Percentiles rank a stretch among this genome's conserved stretches.
phyloP scores from a whole-genome alignment of 441 rosid species.

The Gossypium schwendimanii region DNA sequence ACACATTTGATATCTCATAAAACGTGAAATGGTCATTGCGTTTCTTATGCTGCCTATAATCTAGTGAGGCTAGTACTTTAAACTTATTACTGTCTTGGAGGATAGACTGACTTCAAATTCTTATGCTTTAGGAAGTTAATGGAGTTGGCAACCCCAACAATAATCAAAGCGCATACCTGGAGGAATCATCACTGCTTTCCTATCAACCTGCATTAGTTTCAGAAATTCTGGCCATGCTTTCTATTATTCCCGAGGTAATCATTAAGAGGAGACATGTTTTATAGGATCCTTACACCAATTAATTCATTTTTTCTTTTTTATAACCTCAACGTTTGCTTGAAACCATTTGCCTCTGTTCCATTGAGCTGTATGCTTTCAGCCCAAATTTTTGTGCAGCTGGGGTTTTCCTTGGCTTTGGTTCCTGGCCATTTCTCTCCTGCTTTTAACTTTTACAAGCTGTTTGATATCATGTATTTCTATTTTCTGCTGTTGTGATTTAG shows the following conservation, averaged over 20 bases:
- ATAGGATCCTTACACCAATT: not conserved
- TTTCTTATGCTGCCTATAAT: not conserved
- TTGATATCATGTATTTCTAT: not conserved
- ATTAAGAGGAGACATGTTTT: not conserved
- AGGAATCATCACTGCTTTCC: conserved; percentile 34
- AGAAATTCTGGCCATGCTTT: conserved; percentile 61
- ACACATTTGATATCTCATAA: not conserved
- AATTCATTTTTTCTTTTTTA: not conserved
- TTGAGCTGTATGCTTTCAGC: not conserved
- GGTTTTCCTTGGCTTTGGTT: not conserved
- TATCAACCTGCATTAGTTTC: conserved; percentile 52
- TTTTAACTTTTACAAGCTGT: conserved; percentile 1
- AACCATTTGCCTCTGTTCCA: not conserved
- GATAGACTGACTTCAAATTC: not conserved
- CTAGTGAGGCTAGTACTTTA: not conserved
- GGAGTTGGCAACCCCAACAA: conserved; percentile 18
- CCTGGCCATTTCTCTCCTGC: not conserved
- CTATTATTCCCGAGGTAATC: conserved; percentile 70
- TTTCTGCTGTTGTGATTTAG: not conserved
- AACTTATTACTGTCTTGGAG: conserved; percentile 4
- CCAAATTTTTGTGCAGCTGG: not conserved
- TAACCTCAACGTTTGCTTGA: not conserved
- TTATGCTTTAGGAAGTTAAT: conserved; percentile 39
- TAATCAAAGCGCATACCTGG: conserved; percentile 25
- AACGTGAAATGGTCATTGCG: not conserved